Evolutionary conservation across 345 rosid genomes (phyloP).

Genomic region (Corchorus olitorius): DNA sequence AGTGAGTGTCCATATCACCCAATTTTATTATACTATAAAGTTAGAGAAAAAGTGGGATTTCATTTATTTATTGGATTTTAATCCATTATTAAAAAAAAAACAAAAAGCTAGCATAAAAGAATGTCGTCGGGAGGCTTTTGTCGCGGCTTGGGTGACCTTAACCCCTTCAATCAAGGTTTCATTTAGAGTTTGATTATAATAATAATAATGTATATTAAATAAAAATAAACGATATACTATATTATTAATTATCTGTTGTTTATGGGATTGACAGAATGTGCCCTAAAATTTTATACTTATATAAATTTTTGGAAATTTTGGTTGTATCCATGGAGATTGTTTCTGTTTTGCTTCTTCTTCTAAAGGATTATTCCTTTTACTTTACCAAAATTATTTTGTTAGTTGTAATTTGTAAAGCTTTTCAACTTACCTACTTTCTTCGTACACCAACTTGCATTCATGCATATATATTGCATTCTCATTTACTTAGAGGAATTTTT

Average conservation of each 20-base stretch:
- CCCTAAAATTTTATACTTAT: background rate
- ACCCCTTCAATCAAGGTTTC: constrained; percentile 16
- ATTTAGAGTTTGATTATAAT: background rate
- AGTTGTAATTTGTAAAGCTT: background rate
- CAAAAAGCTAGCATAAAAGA: constrained; percentile 23
- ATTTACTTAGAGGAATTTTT: background rate
- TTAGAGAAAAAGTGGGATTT: constrained; percentile 5
- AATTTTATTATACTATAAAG: constrained; percentile 24
- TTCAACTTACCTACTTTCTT: background rate
- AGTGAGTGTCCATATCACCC: constrained; percentile 59
- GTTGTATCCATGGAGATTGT: constrained; percentile 13
- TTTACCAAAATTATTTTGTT: background rate
- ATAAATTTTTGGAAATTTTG: background rate
- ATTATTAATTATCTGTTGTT: background rate
- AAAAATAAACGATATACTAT: background rate
- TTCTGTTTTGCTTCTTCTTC: constrained; percentile 22
- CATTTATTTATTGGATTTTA: constrained; percentile 17
- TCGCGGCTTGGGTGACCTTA: constrained; percentile 37
- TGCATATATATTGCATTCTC: background rate
- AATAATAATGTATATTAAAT: no score
- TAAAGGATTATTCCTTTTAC: constrained; percentile 15
- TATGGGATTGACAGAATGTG: constrained; percentile 11
- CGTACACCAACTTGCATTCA: background rate
- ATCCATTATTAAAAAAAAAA: constrained; percentile 8
- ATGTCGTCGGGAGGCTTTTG: constrained; percentile 54